Base-by-base conservation (phyloP, 148 eudicot species). In the Rhododendron simsii region DNA sequence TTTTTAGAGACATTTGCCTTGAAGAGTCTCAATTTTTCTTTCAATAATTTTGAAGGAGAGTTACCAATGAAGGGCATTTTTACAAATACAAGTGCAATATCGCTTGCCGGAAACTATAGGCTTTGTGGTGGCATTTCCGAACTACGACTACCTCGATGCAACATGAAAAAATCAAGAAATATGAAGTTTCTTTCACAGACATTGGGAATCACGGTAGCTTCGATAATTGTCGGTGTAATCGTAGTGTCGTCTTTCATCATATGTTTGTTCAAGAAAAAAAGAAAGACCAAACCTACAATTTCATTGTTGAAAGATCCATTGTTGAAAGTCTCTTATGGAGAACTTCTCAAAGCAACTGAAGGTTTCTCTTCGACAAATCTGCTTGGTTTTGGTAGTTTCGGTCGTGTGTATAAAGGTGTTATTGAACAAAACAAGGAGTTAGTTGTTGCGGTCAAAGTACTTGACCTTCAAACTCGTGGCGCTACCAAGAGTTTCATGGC, bases 41-140 rank as follows among this genome's bases (percentile, higher is more conserved):
- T 55, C 59, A 55, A 55, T 14, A 55, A 55, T 55, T 55, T 55
- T 2, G 59, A 55, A 55, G 61, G 61, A 55, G 61, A 55, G 61
- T 16, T 55, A 4, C 61, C 61, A 16, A 55, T 16, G 21, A 55
- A 55, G 0, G 61, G 61, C 1, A 2, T 55, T 55, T 55, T 55
- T 14, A 55, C 7, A 55, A 55, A 16, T 55, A 1, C 20, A 55
- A 55, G 21, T 55, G 61, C 61, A 55, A 55, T 82, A 16, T 73
- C 85, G 10, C 3, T 86, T 55, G 84, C 1, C 1, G 82, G 85
- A 16, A 86, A 86, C 50, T 44, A 5, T 28, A 75, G 76, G 82
- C 82, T 86, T 5, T 75, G 85, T 86, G 85, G 85, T 23, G 88
- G 85, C n/a, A 28, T 86, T 23, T 23, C 63, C 0, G 78, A 71